These are phyloP conservation scores for Salvia hispanica DNA, from an alignment of 257 asterid species.

Conservation along the genomic window DNA sequence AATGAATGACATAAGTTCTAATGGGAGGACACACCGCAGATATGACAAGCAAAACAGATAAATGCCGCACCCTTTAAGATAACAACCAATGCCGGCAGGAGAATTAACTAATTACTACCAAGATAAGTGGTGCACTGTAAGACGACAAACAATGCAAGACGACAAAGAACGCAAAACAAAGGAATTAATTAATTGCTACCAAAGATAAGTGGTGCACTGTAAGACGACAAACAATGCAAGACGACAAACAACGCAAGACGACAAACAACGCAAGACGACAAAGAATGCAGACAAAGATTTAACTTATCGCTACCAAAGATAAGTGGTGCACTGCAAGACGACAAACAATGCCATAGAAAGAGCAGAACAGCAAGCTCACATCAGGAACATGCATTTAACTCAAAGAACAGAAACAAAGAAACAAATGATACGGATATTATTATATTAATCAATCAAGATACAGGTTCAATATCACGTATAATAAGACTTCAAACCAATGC, in stretches of 20 bases:
- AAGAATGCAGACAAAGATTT: neutral
- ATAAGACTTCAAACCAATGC: neutral
- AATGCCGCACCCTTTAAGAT: neutral
- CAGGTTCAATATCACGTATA: neutral
- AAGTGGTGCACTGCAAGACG: neutral
- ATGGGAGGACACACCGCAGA: neutral
- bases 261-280: slow-evolving; percentile 2
- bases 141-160: slow-evolving; percentile 6
- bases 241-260: neutral
- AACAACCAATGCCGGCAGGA: neutral
- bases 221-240: neutral
- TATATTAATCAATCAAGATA: neutral
- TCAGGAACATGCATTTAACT: neutral
- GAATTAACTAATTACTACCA: neutral
- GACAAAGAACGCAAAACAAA: too few species aligned
- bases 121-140: neutral
- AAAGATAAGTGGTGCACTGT: neutral
- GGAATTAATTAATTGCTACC: neutral
- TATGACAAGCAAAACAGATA: too few species aligned
- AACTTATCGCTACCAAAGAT: too few species aligned
- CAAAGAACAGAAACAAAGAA: slow-evolving; percentile 9
- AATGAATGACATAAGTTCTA: too few species aligned
- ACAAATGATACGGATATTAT: neutral
- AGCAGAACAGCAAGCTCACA: too few species aligned
- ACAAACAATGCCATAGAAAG: neutral